Evolutionary conservation across 164 flowering plant genomes (phyloP).

Genomic region (Kingdonia uniflora): DNA sequence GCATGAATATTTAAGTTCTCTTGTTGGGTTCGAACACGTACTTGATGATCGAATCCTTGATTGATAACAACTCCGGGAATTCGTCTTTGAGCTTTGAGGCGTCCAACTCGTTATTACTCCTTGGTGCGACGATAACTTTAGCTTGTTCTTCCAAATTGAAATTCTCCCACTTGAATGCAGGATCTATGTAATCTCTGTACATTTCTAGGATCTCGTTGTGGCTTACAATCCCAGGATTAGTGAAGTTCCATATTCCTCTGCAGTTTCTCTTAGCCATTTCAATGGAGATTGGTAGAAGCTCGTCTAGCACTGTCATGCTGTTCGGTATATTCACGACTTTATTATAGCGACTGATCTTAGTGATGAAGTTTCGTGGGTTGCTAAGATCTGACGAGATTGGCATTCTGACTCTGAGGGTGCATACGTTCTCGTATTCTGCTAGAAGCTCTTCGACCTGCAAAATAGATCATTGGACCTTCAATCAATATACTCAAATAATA

Average conservation of each 20-base stretch:
- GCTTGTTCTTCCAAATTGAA: conserved; percentile 20
- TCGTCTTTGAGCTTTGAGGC: conserved; percentile 15
- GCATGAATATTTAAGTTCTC: conserved; percentile 9
- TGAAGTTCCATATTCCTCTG: conserved; percentile 21
- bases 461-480: background rate
- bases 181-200: conserved; percentile 21
- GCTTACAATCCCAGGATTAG: conserved; percentile 20
- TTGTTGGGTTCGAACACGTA: conserved; percentile 19
- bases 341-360: conserved; percentile 16
- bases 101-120: conserved; percentile 23
- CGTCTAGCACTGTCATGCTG: conserved; percentile 25
- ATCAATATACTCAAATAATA: too few species aligned
- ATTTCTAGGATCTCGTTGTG: conserved; percentile 21
- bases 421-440: conserved; percentile 19
- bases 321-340: conserved; percentile 20
- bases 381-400: conserved; percentile 23
- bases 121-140: conserved; percentile 18
- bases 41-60: conserved; percentile 21
- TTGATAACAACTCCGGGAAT: conserved; percentile 15
- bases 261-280: conserved; percentile 24
- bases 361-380: conserved; percentile 23
- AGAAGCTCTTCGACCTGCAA: conserved; percentile 23
- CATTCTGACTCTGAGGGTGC: conserved; percentile 24
- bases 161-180: conserved; percentile 14
- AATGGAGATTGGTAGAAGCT: conserved; percentile 21